Evolutionary conservation across 768 basidiomycete genomes (phyloP).

Genomic region (Hygrophorus russula): DNA sequence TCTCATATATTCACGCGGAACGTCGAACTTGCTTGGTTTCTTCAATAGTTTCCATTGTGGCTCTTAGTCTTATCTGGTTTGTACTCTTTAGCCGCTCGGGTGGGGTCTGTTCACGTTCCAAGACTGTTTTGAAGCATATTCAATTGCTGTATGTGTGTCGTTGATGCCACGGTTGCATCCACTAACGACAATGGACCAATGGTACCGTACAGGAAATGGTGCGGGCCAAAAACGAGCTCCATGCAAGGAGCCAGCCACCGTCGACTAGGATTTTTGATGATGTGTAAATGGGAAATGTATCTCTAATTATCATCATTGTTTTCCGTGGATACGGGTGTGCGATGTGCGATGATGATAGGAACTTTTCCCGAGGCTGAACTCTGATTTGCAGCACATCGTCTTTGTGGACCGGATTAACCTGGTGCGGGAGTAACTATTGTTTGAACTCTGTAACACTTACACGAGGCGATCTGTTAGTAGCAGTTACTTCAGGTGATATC

Average conservation of each 20-base stretch:
- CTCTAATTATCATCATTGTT: too few species aligned
- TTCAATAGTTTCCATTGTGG: slow-evolving; percentile 71
- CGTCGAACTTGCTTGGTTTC: neutral
- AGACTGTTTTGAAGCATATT: slow-evolving; percentile 74
- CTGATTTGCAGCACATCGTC: too few species aligned
- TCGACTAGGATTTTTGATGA: slow-evolving; percentile 28
- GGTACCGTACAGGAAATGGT: slow-evolving; percentile 63
- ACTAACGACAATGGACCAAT: neutral
- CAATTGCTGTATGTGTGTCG: slow-evolving; percentile 45
- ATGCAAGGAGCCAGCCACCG: slow-evolving; percentile 47
- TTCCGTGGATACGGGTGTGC: too few species aligned
- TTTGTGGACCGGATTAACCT: too few species aligned
- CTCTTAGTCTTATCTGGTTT: slow-evolving; percentile 69
- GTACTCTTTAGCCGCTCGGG: slow-evolving; percentile 71
- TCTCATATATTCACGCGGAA: too few species aligned
- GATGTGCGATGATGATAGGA: too few species aligned
- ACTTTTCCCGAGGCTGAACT: too few species aligned
- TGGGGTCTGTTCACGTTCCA: slow-evolving; percentile 63
- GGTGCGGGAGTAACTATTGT: too few species aligned
- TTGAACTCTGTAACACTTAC: too few species aligned
- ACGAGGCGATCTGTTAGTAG: too few species aligned
- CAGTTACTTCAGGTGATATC: too few species aligned
- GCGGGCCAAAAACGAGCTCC: slow-evolving; percentile 41
- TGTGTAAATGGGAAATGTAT: too few species aligned
- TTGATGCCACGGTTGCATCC: neutral